These are phyloP conservation scores for Lotmaria passim DNA, from an alignment of 208 protist species.

Conservation along the genomic window DNA sequence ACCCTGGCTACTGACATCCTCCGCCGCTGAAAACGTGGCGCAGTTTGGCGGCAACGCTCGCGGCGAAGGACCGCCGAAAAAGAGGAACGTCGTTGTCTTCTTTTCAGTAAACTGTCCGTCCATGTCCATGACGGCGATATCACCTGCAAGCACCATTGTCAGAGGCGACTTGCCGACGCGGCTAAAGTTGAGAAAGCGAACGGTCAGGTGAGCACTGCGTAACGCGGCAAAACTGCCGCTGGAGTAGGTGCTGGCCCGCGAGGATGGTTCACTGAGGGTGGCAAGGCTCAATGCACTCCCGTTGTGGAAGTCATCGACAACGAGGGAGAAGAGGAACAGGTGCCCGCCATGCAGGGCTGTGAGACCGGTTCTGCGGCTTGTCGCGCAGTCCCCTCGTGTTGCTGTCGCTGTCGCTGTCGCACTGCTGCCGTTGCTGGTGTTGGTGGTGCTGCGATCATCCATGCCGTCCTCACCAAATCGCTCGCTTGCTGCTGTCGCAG, in stretches of 20 bases:
- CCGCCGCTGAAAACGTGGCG: not conserved
- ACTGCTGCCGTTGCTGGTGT: too few species aligned
- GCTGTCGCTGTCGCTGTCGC: not conserved
- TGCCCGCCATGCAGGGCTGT: slow-evolving; percentile 27
- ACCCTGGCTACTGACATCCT: too few species aligned
- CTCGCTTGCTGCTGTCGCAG: too few species aligned
- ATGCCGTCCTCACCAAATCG: too few species aligned
- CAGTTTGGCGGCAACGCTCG: not conserved
- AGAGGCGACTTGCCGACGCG: not conserved
- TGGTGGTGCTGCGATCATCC: not conserved
- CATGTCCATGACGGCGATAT: slow-evolving; percentile 15
- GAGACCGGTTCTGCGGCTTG: not conserved
- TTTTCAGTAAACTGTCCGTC: slow-evolving; percentile 17
- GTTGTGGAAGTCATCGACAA: slow-evolving; percentile 9
- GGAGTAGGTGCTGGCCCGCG: slow-evolving; percentile 20
- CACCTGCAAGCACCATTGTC: slow-evolving; percentile 11
- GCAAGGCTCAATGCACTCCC: slow-evolving; percentile 23
- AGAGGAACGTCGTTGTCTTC: slow-evolving; percentile 1
- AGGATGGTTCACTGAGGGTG: slow-evolving; percentile 21
- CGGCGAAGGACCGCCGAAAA: not conserved
- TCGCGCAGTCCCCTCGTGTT: not conserved
- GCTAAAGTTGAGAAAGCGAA: slow-evolving; percentile 14
- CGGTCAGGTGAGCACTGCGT: slow-evolving; percentile 21
- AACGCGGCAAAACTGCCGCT: slow-evolving; percentile 14
- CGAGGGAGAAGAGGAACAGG: slow-evolving; percentile 14